Percentiles rank a stretch among this genome's conserved stretches.
Conservation (phyloP, 2,329 filamentous ascomycete species). For the Elsinoe perseae region DNA sequence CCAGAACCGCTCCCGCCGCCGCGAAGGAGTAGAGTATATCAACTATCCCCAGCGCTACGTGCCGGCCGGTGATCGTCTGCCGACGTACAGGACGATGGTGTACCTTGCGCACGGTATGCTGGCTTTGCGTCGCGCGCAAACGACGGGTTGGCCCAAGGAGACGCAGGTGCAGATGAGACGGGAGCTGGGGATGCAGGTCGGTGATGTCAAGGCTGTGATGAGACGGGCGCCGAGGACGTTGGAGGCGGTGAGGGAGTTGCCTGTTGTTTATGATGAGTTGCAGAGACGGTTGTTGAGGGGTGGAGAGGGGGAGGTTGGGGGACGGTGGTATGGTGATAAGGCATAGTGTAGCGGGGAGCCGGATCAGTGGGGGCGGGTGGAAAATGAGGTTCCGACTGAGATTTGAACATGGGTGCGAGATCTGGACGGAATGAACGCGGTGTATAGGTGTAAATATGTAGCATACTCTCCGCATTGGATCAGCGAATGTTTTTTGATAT, state of each 20-base stretch:
- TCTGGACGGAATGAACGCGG: neutral
- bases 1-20: conserved; percentile 23
- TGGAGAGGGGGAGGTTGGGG: neutral
- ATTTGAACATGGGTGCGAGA: neutral
- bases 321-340: conserved; percentile 8
- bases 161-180: conserved; percentile 22
- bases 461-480: neutral
- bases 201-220: conserved; percentile 27
- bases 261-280: conserved; percentile 27
- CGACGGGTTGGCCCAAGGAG: conserved; percentile 26
- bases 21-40: conserved; percentile 26
- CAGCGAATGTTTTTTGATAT: conserved; percentile 1
- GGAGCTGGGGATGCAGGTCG: conserved; percentile 25
- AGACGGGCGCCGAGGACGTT: conserved; percentile 34
- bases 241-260: conserved; percentile 39
- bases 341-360: neutral
- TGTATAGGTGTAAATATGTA: conserved; percentile 9
- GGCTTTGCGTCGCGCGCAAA: conserved; percentile 31
- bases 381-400: neutral
- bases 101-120: conserved; percentile 34
- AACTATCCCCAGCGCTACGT: conserved; percentile 23
- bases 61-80: conserved; percentile 26
- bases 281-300: conserved; percentile 52
- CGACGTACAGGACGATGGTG: conserved; percentile 39
- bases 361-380: neutral